Evolutionary conservation across 495 filamentous ascomycete genomes (phyloP).

Genomic region (Lophiostoma macrostomum): DNA sequence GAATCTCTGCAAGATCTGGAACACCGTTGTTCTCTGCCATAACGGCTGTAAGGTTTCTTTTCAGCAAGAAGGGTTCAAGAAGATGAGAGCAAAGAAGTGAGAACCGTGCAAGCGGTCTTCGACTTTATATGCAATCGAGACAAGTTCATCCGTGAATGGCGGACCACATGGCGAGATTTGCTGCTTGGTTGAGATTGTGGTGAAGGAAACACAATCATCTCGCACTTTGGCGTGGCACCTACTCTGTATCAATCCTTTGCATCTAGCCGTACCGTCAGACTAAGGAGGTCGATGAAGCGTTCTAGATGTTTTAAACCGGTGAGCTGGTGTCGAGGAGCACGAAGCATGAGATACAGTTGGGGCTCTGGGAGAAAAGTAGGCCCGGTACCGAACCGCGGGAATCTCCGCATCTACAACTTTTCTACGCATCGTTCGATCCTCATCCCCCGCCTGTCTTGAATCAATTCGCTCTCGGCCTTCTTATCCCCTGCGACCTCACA

Average conservation of each 20-base stretch:
- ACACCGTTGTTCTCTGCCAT: background rate
- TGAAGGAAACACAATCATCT: too few species aligned
- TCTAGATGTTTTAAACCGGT: background rate
- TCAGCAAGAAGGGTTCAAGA: background rate
- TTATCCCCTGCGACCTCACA: background rate
- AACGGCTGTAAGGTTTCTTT: too few species aligned
- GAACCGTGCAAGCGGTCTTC: background rate
- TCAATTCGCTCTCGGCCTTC: background rate
- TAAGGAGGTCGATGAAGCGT: background rate
- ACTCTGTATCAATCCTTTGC: too few species aligned
- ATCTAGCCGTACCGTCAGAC: background rate
- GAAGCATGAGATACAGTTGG: slow-evolving; percentile 4
- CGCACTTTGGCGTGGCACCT: too few species aligned
- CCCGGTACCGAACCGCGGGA: slow-evolving; percentile 9
- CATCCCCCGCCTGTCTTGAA: slow-evolving; percentile 2
- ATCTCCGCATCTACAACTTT: slow-evolving; percentile 22
- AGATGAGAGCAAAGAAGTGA: background rate
- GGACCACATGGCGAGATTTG: background rate
- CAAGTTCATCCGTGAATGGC: background rate
- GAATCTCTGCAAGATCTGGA: background rate
- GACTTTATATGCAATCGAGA: too few species aligned
- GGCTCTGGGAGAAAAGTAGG: background rate
- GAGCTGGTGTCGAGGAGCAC: background rate
- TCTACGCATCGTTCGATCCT: slow-evolving; percentile 3
- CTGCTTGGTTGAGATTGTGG: background rate